Percentiles rank a stretch among this genome's conserved stretches.
phyloP scores from a whole-genome alignment of 2,329 filamentous ascomycete genomes.

The Arthrocladium fulminans region DNA sequence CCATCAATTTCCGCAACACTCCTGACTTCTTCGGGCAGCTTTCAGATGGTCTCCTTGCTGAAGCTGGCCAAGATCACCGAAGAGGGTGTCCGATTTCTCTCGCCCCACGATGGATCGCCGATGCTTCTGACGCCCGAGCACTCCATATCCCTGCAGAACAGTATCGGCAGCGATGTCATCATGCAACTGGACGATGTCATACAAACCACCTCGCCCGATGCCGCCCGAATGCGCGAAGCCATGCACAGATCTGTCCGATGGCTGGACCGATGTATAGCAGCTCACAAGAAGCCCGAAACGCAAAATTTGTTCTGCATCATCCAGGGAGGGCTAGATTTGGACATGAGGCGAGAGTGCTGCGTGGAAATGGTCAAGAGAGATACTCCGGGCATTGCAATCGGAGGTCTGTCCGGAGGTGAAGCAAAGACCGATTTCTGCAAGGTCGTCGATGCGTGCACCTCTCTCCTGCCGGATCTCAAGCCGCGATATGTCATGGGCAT shows the following conservation, averaged over 20 bases:
- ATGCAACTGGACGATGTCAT: conserved; percentile 99
- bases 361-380: conserved; percentile 77
- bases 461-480: conserved; percentile 75
- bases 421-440: conserved; percentile 87
- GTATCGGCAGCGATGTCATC: conserved; percentile 95
- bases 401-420: conserved; percentile 87
- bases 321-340: conserved; percentile 84
- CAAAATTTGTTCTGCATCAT: conserved; percentile 99
- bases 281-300: conserved; percentile 69
- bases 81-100: conserved; percentile 90
- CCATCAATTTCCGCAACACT: conserved; percentile 8
- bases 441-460: conserved; percentile 80
- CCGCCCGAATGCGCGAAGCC: conserved; percentile 78
- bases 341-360: conserved; percentile 76
- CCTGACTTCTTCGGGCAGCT: conserved; percentile 47
- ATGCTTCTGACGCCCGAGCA: conserved; percentile 98
- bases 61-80: conserved; percentile 91
- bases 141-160: conserved; percentile 91
- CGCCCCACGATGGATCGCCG: conserved; percentile 84
- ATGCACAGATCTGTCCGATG: conserved; percentile 92
- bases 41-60: conserved; percentile 96
- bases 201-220: conserved; percentile 87
- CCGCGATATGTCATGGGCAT: conserved; percentile 99
- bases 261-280: conserved; percentile 88
- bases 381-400: conserved; percentile 94